Base-by-base conservation (phyloP, 1,284 basidiomycete genomes). In the Phylloboletellus chloephorus region DNA sequence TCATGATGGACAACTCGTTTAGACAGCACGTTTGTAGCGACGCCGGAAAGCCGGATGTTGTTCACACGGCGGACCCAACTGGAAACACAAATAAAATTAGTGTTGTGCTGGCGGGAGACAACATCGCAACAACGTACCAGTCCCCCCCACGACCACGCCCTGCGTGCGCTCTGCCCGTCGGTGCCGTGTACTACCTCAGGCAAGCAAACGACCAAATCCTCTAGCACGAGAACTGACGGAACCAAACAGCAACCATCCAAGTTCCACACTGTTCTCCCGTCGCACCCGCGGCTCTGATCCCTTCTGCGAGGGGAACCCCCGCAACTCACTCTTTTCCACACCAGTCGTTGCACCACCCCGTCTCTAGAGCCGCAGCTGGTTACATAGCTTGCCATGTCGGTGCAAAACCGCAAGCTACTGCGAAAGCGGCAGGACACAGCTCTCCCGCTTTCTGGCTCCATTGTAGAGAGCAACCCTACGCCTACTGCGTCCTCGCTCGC, bases 401-500 rank as follows among this genome's bases (percentile, higher is more conserved):
- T 33, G 21, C 39, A 23, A 8, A 44, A 20, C 7, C 37, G 31
- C 34, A 48, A 19, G 23, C 3, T 30, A 5, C 24, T 43, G 22
- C 60, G 41, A 15, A 41, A 34, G 26, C 60, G 52, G 15, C 37
- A 36, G 33, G 44, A 8, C n/a, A 22, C 12, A 6, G 26, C 9
- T 30, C n/a, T 54, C 12, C 46, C 49, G 5, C 5, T 47, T 3
- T 62, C 52, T 5, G 61, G 59, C 16, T 57, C 57, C 31, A 16
- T 59, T 28, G 39, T 52, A 13, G 59, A 41, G 31, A 46, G 48
- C 28, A 3, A 49, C 24, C 50, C 57, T 5, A 46, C 50, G 3
- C 59, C 57, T 9, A 59, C 57, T 4, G 59, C 22, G 4, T 57
- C 57, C n/a, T 16, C 15, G 3, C 41, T 59, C 32, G 47, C 31